phyloP scores from a whole-genome alignment of 2,329 filamentous ascomycete genomes.

The Akanthomyces dipterigenus region DNA sequence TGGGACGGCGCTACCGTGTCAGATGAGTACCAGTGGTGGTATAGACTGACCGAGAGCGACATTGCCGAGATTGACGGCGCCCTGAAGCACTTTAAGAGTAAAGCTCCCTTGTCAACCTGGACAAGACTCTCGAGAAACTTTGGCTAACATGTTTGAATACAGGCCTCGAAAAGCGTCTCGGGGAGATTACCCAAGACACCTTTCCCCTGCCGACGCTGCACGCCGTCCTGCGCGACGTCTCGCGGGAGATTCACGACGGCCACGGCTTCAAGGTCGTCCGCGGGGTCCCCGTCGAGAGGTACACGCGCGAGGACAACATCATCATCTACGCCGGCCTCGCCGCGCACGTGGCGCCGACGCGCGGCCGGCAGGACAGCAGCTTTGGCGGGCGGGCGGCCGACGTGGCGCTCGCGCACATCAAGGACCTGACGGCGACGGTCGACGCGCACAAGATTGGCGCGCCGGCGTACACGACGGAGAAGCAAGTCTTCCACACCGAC shows the following conservation, averaged over 20 bases:
- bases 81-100: constrained; percentile 36
- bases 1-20: constrained; percentile 49
- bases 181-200: constrained; percentile 39
- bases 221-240: constrained; percentile 41
- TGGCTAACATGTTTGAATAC: background rate
- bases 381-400: constrained; percentile 40
- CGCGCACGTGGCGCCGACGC: constrained; percentile 47
- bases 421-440: constrained; percentile 40
- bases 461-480: constrained; percentile 53
- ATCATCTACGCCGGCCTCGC: constrained; percentile 55
- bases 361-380: constrained; percentile 46
- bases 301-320: constrained; percentile 50
- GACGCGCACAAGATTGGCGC: constrained; percentile 40
- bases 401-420: constrained; percentile 54
- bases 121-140: background rate
- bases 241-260: constrained; percentile 48
- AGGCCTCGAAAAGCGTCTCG: constrained; percentile 28
- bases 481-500: constrained; percentile 59
- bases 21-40: constrained; percentile 46
- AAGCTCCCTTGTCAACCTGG: constrained; percentile 4
- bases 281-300: constrained; percentile 45
- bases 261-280: constrained; percentile 56
- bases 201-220: constrained; percentile 51
- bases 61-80: constrained; percentile 42
- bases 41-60: constrained; percentile 38